Conservation (phyloP, 768 basidiomycete genomes). For the Trametes sanguinea region DNA sequence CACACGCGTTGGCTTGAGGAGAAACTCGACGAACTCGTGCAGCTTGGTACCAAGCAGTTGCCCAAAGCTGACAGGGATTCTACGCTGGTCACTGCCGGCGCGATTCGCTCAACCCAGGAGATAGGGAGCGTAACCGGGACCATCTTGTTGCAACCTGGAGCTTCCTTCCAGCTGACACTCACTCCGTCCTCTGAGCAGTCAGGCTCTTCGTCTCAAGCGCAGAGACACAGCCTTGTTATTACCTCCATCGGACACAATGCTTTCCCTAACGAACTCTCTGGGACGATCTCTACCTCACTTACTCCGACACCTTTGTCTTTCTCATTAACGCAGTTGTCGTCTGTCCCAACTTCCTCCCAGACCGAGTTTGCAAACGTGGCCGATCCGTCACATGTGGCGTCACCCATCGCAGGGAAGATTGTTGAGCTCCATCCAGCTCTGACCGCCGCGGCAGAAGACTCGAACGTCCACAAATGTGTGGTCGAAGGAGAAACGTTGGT, state of each 20-base stretch:
- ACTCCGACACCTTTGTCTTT: constrained; percentile 15
- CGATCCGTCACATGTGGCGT: constrained; percentile 13
- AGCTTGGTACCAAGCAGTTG: neutral
- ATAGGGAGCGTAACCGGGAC: neutral
- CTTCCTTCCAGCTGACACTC: constrained; percentile 17
- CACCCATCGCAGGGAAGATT: constrained; percentile 20
- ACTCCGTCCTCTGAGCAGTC: neutral
- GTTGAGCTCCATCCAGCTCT: constrained; percentile 23
- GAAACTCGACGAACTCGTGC: neutral
- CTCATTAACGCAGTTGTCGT: constrained; percentile 9
- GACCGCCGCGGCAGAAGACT: neutral
- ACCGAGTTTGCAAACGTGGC: constrained; percentile 18
- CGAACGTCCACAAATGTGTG: neutral
- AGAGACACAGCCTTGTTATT: constrained; percentile 15
- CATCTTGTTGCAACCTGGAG: constrained; percentile 16
- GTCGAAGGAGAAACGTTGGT: constrained; percentile 12
- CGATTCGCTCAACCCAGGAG: neutral
- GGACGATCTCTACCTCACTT: constrained; percentile 21
- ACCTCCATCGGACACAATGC: constrained; percentile 21
- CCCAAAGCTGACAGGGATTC: too few relatives aligned
- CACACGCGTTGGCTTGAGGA: constrained; percentile 21
- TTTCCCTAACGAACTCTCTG: constrained; percentile 21
- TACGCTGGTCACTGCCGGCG: neutral
- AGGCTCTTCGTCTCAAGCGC: neutral
- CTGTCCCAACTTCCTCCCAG: constrained; percentile 3